Conservation (phyloP, 805 yeast genomes). For the Saturnispora mendoncae region DNA sequence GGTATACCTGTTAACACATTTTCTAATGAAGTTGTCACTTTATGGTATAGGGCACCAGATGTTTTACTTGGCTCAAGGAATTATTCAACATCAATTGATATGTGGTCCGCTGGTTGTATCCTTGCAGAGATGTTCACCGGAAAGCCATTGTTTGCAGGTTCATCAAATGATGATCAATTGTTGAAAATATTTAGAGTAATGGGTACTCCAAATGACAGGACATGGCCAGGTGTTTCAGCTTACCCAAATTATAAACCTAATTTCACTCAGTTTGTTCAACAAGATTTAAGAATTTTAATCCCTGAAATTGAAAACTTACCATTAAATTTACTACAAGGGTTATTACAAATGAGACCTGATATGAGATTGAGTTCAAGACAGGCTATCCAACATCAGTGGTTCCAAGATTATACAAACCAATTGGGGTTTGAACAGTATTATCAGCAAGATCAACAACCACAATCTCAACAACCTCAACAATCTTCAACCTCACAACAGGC, state of each 20-base stretch:
- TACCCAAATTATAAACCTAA: conserved; percentile 80
- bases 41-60: conserved; percentile 98
- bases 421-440: conserved; percentile 3
- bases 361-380: conserved; percentile 52
- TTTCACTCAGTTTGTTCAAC: conserved; percentile 81
- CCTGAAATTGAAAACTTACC: conserved; percentile 67
- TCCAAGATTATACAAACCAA: conserved; percentile 51
- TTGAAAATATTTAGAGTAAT: conserved; percentile 82
- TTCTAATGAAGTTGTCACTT: conserved; percentile 93
- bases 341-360: conserved; percentile 55
- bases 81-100: conserved; percentile 92
- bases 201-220: conserved; percentile 94
- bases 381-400: conserved; percentile 69
- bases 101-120: conserved; percentile 98
- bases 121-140: conserved; percentile 99
- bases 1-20: conserved; percentile 97
- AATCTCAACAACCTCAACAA: conserved; percentile 11
- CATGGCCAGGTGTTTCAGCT: conserved; percentile 95
- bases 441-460: conserved; percentile 8
- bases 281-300: conserved; percentile 63
- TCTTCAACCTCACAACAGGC: conserved; percentile 8
- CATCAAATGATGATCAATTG: conserved; percentile 92
- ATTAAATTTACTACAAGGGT: conserved; percentile 51
- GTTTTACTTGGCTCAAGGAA: conserved; percentile 91
- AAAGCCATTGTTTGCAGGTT: conserved; percentile 91